Conservation (phyloP, 192 early-diverging fungal genomes). For the Globomyces pollinis-pini region DNA sequence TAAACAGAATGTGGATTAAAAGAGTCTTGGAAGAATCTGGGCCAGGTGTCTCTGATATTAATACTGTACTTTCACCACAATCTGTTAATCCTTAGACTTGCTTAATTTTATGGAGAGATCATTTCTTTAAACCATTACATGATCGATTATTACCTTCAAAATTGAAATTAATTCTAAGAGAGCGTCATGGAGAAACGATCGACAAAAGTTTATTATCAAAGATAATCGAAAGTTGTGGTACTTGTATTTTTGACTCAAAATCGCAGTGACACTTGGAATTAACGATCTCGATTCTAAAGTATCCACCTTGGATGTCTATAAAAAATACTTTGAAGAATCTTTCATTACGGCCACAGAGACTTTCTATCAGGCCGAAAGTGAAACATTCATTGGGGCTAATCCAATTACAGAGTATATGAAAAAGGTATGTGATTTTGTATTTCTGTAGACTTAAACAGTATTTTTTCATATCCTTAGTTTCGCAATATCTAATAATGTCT, state of each 20-base stretch:
- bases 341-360: constrained; percentile 73
- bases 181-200: constrained; percentile 84
- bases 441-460: too few relatives aligned
- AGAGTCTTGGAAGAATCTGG: constrained; percentile 90
- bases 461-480: too few relatives aligned
- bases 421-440: too few relatives aligned
- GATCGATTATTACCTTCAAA: constrained; percentile 43
- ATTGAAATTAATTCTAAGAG: constrained; percentile 69
- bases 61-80: constrained; percentile 40
- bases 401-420: constrained; percentile 93
- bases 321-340: constrained; percentile 75
- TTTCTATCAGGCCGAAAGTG: constrained; percentile 85
- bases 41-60: constrained; percentile 83
- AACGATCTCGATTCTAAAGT: constrained; percentile 73
- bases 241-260: background rate
- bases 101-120: constrained; percentile 80
- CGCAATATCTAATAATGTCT: too few relatives aligned
- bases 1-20: constrained; percentile 97
- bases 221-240: constrained; percentile 89
- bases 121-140: constrained; percentile 51
- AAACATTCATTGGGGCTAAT: constrained; percentile 85
- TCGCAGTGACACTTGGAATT: constrained; percentile 67
- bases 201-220: constrained; percentile 77
- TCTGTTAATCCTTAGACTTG: constrained; percentile 49
- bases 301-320: constrained; percentile 80